Conservation (phyloP, 208 protist species). For the Leishmania major region DNA sequence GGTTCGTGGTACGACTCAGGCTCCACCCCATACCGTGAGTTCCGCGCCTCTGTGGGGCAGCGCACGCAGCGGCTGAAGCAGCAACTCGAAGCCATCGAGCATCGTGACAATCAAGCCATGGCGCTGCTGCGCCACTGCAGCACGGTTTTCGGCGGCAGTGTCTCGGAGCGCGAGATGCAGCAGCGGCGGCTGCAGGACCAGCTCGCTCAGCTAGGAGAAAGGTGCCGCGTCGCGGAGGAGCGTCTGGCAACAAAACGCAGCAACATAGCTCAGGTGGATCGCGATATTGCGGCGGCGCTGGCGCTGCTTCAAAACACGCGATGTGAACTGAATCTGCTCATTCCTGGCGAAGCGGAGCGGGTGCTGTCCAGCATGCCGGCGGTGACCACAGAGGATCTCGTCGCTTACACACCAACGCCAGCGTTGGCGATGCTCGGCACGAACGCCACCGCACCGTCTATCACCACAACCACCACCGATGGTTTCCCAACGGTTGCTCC, state of each 20-base stretch:
- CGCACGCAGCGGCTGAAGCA: constrained; percentile 58
- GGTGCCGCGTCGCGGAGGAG: constrained; percentile 32
- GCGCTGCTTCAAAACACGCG: constrained; percentile 51
- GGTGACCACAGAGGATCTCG: constrained; percentile 18
- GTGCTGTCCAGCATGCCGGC: constrained; percentile 22
- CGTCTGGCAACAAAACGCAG: constrained; percentile 37
- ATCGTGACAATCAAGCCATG: constrained; percentile 43
- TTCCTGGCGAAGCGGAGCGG: constrained; percentile 37
- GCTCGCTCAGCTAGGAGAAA: constrained; percentile 41
- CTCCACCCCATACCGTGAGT: constrained; percentile 83
- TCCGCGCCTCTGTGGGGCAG: constrained; percentile 48
- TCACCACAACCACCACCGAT: neutral
- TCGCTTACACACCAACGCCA: constrained; percentile 18
- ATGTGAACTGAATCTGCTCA: constrained; percentile 50
- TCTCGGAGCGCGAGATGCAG: constrained; percentile 37
- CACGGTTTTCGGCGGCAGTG: constrained; percentile 40
- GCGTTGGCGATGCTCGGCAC: neutral
- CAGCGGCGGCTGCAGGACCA: constrained; percentile 49
- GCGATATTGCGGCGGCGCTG: constrained; percentile 51
- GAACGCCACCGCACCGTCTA: neutral
- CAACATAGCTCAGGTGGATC: constrained; percentile 41
- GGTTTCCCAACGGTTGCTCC: neutral
- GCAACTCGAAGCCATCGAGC: constrained; percentile 36
- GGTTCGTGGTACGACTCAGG: constrained; percentile 70
- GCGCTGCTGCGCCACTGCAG: constrained; percentile 49